These are phyloP conservation scores for Teratosphaeria viscida DNA, from an alignment of 2,329 filamentous ascomycete species.

Conservation along the genomic window DNA sequence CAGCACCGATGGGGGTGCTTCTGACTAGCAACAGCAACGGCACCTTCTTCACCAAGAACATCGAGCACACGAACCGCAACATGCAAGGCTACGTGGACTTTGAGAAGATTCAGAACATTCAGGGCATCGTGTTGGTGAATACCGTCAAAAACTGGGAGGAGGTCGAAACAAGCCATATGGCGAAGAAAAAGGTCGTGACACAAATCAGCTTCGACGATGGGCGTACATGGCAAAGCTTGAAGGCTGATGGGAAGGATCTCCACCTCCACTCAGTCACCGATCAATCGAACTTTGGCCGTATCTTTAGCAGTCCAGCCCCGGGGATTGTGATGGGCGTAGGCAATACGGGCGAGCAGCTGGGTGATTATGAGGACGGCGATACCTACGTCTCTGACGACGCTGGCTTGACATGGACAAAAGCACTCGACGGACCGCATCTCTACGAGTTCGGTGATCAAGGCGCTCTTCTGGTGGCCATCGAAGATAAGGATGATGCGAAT, in stretches of 20 bases:
- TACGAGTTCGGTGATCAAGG: conserved; percentile 95
- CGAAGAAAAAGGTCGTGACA: conserved; percentile 60
- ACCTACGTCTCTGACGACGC: conserved; percentile 87
- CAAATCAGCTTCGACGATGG: conserved; percentile 95
- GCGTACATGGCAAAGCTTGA: conserved; percentile 67
- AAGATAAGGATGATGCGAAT: conserved; percentile 51
- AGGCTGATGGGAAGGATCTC: conserved; percentile 52
- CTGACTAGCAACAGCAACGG: conserved; percentile 97
- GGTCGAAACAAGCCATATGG: conserved; percentile 46
- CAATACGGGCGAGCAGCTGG: conserved; percentile 69
- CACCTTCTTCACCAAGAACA: conserved; percentile 86
- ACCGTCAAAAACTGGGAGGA: conserved; percentile 77
- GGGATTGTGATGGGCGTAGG: conserved; percentile 90
- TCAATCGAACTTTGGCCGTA: conserved; percentile 66
- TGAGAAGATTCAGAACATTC: conserved; percentile 82
- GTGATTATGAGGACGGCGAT: conserved; percentile 60
- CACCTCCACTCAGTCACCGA: conserved; percentile 91
- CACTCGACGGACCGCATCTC: conserved; percentile 73
- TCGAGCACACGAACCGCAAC: conserved; percentile 86
- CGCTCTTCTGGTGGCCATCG: conserved; percentile 73
- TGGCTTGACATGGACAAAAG: conserved; percentile 70
- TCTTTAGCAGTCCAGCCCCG: conserved; percentile 89
- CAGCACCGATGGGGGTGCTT: conserved; percentile 68
- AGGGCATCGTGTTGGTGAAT: conserved; percentile 87
- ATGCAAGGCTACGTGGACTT: conserved; percentile 73